A percentile compares a stretch with the other conserved stretches of the same genome.
phyloP scores from a whole-genome alignment of 2,329 filamentous ascomycete genomes.

The Microsporum ferrugineum region DNA sequence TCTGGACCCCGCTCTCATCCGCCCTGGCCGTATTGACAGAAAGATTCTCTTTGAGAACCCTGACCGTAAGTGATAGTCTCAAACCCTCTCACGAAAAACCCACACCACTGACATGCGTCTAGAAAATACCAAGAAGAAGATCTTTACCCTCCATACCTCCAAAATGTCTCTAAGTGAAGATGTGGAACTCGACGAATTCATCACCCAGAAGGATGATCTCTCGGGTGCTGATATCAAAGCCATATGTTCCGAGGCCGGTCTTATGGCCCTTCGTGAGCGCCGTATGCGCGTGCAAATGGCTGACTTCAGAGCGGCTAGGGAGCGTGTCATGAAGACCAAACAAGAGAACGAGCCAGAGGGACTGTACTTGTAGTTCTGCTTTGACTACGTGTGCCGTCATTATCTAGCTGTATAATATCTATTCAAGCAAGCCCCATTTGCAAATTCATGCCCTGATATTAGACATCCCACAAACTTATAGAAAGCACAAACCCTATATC shows the following conservation, averaged over 20 bases:
- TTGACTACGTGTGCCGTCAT: background rate
- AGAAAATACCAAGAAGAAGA: slow-evolving; percentile 92
- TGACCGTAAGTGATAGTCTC: slow-evolving; percentile 43
- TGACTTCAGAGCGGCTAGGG: slow-evolving; percentile 84
- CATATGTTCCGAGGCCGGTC: slow-evolving; percentile 92
- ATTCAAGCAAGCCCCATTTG: background rate
- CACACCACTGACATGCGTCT: slow-evolving; percentile 17
- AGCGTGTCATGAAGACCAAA: slow-evolving; percentile 96
- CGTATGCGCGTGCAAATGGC: slow-evolving; percentile 99
- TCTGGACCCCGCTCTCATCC: slow-evolving; percentile 87
- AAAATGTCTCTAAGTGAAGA: slow-evolving; percentile 97
- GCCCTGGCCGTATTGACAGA: slow-evolving; percentile 92
- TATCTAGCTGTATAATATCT: slow-evolving; percentile 1
- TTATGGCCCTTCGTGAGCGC: slow-evolving; percentile 86
- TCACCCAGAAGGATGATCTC: slow-evolving; percentile 94
- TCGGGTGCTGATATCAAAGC: slow-evolving; percentile 97
- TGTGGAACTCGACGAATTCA: slow-evolving; percentile 97
- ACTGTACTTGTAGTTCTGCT: slow-evolving; percentile 70
- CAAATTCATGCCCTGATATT: background rate
- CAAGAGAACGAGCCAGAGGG: slow-evolving; percentile 96
- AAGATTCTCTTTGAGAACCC: slow-evolving; percentile 79
- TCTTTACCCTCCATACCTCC: slow-evolving; percentile 93
- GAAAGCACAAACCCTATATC: background rate
- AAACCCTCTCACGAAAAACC: background rate
- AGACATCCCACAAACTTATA: background rate